phyloP scores from a whole-genome alignment of 2,329 filamentous ascomycete genomes.

The Claviceps fusiformis region DNA sequence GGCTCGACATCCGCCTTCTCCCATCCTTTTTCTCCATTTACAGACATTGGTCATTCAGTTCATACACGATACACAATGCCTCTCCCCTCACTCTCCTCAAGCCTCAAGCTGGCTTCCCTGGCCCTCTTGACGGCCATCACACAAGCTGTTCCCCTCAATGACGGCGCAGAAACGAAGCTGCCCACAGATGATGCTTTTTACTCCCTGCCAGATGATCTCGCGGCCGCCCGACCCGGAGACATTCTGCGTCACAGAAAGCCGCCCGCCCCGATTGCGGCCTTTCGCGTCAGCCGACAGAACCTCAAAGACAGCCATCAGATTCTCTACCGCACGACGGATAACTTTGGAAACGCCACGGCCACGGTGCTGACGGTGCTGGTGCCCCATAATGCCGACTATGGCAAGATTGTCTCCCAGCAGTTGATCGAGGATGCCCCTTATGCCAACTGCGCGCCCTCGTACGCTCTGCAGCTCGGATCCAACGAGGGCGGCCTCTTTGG shows the following conservation, averaged over 20 bases:
- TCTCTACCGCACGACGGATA: conserved; percentile 26
- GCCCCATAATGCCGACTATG: conserved; percentile 16
- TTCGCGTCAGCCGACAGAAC: conserved; percentile 8
- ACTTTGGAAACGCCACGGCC: conserved; percentile 18
- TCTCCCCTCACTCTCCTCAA: background rate
- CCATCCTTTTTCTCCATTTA: no score
- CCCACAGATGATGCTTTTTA: conserved; percentile 9
- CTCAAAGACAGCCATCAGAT: conserved; percentile 17
- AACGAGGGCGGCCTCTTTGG: conserved; percentile 20
- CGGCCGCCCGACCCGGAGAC: background rate
- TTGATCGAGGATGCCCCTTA: conserved; percentile 25
- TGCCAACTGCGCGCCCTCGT: conserved; percentile 19
- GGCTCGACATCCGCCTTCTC: no score
- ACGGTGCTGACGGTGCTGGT: conserved; percentile 26
- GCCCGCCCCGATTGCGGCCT: conserved; percentile 6
- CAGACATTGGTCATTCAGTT: background rate
- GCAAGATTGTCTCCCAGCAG: conserved; percentile 27
- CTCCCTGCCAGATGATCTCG: conserved; percentile 5
- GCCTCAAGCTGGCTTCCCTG: background rate
- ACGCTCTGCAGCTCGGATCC: conserved; percentile 9
- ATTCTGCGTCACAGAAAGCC: conserved; percentile 7
- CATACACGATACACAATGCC: background rate
- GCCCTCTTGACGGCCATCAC: background rate
- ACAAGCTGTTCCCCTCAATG: background rate
- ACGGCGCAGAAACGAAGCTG: background rate